Evolutionary conservation across 1,139 yeast genomes (phyloP).

Genomic region (Sugiyamaella neomexicana): DNA sequence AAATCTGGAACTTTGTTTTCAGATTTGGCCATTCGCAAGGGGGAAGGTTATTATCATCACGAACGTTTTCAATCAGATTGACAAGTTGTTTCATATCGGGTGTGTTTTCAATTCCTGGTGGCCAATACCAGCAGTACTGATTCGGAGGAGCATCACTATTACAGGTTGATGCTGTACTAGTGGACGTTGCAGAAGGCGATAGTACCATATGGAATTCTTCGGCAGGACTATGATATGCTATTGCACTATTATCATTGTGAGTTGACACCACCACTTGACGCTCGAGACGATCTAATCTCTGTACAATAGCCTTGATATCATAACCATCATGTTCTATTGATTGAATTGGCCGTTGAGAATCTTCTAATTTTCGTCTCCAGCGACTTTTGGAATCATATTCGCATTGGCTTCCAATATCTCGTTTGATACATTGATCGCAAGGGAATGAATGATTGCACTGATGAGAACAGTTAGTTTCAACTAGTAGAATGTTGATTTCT

Average conservation of each 20-base stretch:
- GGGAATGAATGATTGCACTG: conserved; percentile 21
- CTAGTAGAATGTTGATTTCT: no score
- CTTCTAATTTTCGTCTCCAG: conserved; percentile 15
- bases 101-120: conserved; percentile 13
- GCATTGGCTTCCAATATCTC: conserved; percentile 17
- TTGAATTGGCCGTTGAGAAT: background rate
- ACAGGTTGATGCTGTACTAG: background rate
- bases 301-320: conserved; percentile 11
- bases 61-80: conserved; percentile 12
- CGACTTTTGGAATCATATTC: conserved; percentile 18
- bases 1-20: conserved; percentile 9
- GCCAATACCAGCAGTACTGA: conserved; percentile 13
- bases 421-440: conserved; percentile 16
- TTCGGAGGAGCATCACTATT: background rate
- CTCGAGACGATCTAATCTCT: conserved; percentile 16
- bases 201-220: conserved; percentile 1
- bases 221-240: conserved; percentile 3
- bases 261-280: conserved; percentile 7
- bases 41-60: conserved; percentile 16
- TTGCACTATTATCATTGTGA: background rate
- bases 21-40: conserved; percentile 19
- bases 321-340: background rate
- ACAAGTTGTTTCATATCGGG: conserved; percentile 14
- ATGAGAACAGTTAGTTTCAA: no score
- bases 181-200: background rate